phyloP scores from a whole-genome alignment of 2,329 filamentous ascomycete species.

The Dactylonectria macrodidyma region DNA sequence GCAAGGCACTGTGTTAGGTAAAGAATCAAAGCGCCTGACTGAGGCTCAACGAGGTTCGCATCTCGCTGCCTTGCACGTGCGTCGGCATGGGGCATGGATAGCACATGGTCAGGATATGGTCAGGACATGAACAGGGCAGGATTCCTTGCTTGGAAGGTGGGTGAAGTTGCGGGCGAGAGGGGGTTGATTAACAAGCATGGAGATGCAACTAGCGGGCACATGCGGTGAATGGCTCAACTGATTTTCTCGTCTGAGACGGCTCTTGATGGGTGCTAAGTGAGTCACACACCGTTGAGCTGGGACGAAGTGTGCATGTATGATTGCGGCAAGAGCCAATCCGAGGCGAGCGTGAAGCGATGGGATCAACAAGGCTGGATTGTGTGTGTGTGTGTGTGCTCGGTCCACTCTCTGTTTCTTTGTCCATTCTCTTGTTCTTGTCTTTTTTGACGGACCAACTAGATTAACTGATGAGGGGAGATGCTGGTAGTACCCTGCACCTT shows the following conservation, averaged over 20 bases:
- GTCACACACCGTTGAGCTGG: conserved; percentile 2
- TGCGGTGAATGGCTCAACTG: background rate
- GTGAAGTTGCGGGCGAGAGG: background rate
- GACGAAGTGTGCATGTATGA: background rate
- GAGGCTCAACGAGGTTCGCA: background rate
- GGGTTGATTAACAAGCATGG: background rate
- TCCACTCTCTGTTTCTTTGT: no score
- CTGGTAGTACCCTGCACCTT: no score
- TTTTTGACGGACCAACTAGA: no score
- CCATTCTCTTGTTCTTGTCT: no score
- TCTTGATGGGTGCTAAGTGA: background rate
- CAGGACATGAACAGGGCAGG: background rate
- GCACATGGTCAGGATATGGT: no score
- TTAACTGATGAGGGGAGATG: no score
- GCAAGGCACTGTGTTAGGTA: background rate
- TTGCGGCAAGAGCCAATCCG: conserved; percentile 1
- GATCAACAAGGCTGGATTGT: background rate
- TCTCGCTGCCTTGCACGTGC: background rate
- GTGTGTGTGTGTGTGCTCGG: background rate
- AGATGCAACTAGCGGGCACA: background rate
- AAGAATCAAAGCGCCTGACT: background rate
- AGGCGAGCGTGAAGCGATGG: background rate
- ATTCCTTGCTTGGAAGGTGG: conserved; percentile 2
- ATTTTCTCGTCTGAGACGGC: background rate
- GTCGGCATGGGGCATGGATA: background rate